Percentiles rank a stretch among this genome's conserved stretches.
phyloP scores from a whole-genome alignment of 2,329 filamentous ascomycete genomes.

The Penicillium thymicola region DNA sequence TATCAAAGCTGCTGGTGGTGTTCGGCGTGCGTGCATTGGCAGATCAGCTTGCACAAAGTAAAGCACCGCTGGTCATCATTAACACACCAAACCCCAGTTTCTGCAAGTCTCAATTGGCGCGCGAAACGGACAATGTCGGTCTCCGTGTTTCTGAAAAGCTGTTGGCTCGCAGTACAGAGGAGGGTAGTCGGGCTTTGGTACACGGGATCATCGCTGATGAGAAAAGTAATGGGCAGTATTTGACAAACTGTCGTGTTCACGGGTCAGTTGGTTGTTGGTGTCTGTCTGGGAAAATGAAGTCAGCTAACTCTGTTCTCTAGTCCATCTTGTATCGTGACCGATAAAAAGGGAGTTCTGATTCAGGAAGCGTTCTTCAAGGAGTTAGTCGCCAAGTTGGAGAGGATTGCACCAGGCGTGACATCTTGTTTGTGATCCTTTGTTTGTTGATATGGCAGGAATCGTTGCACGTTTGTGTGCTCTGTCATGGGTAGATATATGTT shows the following conservation, averaged over 20 bases:
- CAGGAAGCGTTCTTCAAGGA: slow-evolving; percentile 17
- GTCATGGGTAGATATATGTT: neutral
- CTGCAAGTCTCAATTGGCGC: slow-evolving; percentile 37
- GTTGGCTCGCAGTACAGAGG: slow-evolving; percentile 18
- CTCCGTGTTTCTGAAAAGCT: slow-evolving; percentile 14
- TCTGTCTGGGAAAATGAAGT: neutral
- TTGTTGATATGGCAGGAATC: neutral
- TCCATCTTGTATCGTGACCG: slow-evolving; percentile 10
- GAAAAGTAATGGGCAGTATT: slow-evolving; percentile 17
- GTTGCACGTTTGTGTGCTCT: neutral
- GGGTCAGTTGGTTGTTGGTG: slow-evolving; percentile 2
- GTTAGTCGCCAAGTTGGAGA: slow-evolving; percentile 13
- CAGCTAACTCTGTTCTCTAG: slow-evolving; percentile 5
- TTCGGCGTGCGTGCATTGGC: slow-evolving; percentile 19
- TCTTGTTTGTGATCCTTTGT: neutral
- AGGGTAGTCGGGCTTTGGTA: slow-evolving; percentile 19
- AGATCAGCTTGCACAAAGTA: neutral
- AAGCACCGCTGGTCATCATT: slow-evolving; percentile 28
- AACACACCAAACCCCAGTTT: slow-evolving; percentile 45
- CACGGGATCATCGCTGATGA: slow-evolving; percentile 17
- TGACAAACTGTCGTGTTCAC: slow-evolving; percentile 19
- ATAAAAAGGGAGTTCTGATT: slow-evolving; percentile 4
- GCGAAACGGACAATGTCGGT: slow-evolving; percentile 7
- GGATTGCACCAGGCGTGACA: slow-evolving; percentile 11
- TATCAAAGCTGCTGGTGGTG: slow-evolving; percentile 20